Conservation (phyloP, 2,329 filamentous ascomycete species). For the Hortaea sp. region DNA sequence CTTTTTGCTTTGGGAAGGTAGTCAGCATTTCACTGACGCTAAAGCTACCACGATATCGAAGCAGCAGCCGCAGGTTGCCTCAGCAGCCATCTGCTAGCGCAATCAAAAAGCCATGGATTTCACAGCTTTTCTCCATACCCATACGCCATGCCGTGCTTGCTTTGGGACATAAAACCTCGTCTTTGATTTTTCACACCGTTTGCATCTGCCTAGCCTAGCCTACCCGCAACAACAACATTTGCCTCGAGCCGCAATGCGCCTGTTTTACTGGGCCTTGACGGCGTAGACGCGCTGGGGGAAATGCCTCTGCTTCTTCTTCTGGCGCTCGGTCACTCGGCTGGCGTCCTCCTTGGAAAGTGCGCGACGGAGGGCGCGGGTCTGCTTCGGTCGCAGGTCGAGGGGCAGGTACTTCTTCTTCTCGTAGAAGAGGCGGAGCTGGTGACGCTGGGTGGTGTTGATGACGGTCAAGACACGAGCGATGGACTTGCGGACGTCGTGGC, state of each 20-base stretch:
- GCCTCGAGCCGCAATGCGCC: background rate
- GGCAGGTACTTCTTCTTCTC: slow-evolving; percentile 99
- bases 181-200: background rate
- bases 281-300: slow-evolving; percentile 99
- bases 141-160: no score
- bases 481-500: slow-evolving; percentile 98
- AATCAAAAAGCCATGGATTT: no score
- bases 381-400: slow-evolving; percentile 96
- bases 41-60: background rate
- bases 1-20: background rate
- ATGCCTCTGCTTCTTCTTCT: slow-evolving; percentile 90
- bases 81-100: background rate
- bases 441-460: slow-evolving; percentile 99
- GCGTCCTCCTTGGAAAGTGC: slow-evolving; percentile 87
- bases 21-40: background rate
- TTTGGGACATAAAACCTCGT: no score
- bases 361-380: slow-evolving; percentile 96
- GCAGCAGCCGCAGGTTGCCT: background rate
- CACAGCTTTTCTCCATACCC: no score
- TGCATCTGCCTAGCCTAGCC: background rate
- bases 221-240: background rate
- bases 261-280: slow-evolving; percentile 59
- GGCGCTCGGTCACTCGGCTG: slow-evolving; percentile 76
- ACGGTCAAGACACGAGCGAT: slow-evolving; percentile 98
- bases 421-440: slow-evolving; percentile 98